Evolutionary conservation across 2,329 filamentous ascomycete species (phyloP), one percentile per base, ranked within the genome.

Genomic region (Aphanocladium album): DNA sequence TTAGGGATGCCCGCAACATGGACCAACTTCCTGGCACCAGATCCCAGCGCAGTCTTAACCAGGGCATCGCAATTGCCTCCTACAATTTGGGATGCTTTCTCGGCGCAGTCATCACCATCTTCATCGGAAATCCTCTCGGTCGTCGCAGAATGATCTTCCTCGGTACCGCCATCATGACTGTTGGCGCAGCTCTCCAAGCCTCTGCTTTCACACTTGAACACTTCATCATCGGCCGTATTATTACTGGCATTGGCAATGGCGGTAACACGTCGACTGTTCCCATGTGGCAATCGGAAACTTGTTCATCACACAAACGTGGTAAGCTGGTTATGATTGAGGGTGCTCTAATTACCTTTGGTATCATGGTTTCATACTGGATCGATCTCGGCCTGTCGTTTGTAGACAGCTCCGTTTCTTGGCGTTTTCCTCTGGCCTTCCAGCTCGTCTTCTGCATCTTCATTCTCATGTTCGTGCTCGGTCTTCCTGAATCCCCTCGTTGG

Each of bases 31-130:
- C 64, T 0, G 57, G 68, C 1, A 69, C 77, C 58, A 71, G 71
- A 53, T 74, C 75, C 37, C 67, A 71, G 60, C 78, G 82, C 19
- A 79, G 83, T 2, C 80, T 77, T 5, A 79, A 80, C 60, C 81
- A 84, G 65, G 80, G 79, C 37, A 83, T 84, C 51, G 74, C 81
- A 6, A 77, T 85, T 19, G 82, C 81, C 8, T 79, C 78, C 5
- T 85, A 85, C 70, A 83, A 84, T 67, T 67, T 85, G n/a, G 84
- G 84, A 14, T 87, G 84, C 71, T 83, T 85, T 55, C 76, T 87
- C 60, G 85, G 85, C 12, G 84, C 84, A 21, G 83, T 88, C 68
- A 84, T 86, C 67, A 84, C 83, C 61, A 86, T 85, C 25, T 88
- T 87, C 66, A 84, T 85, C 14, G 85, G 85, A 72, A 86, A 89